A percentile compares a stretch with the other conserved stretches of the same genome.
Evolutionary conservation across 2,329 filamentous ascomycete genomes (phyloP).

Genomic region (Pseudogymnoascus sp.): DNA sequence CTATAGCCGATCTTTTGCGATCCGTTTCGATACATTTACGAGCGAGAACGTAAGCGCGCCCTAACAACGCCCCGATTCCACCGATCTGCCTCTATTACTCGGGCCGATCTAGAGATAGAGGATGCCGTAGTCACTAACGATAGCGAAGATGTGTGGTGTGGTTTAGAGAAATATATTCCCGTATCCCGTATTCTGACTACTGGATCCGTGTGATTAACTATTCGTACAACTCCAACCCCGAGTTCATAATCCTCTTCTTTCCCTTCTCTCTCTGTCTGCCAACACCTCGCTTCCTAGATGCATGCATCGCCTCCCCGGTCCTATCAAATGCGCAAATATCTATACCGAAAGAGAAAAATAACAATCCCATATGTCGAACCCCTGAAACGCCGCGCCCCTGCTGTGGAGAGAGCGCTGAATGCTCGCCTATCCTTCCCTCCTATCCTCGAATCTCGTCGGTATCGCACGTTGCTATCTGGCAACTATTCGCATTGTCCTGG

Average conservation of each 20-base stretch:
- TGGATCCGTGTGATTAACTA: background rate
- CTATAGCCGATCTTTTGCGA: background rate
- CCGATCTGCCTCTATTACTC: background rate
- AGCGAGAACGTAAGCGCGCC: background rate
- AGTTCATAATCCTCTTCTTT: background rate
- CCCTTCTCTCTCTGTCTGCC: background rate
- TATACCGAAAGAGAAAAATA: background rate
- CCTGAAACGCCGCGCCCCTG: background rate
- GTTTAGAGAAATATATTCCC: background rate
- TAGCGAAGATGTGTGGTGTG: background rate
- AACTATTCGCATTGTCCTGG: background rate
- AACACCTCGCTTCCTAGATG: background rate
- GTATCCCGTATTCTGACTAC: background rate
- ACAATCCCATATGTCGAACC: conserved; percentile 2
- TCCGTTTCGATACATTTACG: background rate
- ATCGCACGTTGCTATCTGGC: background rate
- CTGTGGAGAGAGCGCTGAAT: background rate
- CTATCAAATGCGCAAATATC: conserved; percentile 4
- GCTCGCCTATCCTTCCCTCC: background rate
- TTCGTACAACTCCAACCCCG: background rate
- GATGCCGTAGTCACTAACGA: background rate
- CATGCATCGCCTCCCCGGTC: too few species aligned
- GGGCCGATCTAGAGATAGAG: background rate
- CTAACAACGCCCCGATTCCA: background rate
- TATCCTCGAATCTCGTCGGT: conserved; percentile 8